Conservation (phyloP, 805 yeast genomes). For the Yarrowia keelungensis region DNA sequence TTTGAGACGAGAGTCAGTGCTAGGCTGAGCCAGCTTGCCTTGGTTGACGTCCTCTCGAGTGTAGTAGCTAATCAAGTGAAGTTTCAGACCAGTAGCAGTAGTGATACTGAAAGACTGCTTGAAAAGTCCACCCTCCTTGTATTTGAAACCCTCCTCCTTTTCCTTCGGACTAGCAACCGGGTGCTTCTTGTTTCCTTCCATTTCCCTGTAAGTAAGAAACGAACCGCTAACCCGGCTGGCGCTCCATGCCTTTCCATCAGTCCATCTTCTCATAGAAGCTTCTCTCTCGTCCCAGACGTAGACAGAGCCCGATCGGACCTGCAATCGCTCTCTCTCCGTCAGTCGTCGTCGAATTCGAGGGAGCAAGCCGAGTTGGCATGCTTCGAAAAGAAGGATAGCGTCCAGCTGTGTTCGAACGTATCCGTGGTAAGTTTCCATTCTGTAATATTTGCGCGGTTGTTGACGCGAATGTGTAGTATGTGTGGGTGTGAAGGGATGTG, state of each 20-base stretch:
- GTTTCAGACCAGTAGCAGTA: slow-evolving; percentile 58
- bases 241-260: slow-evolving; percentile 77
- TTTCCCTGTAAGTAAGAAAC: slow-evolving; percentile 68
- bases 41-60: slow-evolving; percentile 47
- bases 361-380: slow-evolving; percentile 61
- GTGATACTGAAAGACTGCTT: slow-evolving; percentile 70
- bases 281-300: slow-evolving; percentile 76
- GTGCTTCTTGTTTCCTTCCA: slow-evolving; percentile 51
- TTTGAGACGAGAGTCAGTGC: slow-evolving; percentile 54
- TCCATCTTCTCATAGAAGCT: slow-evolving; percentile 78
- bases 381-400: slow-evolving; percentile 70
- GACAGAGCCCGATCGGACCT: slow-evolving; percentile 64
- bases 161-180: slow-evolving; percentile 19
- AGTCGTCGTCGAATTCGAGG: slow-evolving; percentile 66
- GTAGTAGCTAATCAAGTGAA: slow-evolving; percentile 67
- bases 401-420: slow-evolving; percentile 63
- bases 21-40: slow-evolving; percentile 53
- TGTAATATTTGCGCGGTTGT: background rate
- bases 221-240: slow-evolving; percentile 73
- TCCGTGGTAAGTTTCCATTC: slow-evolving; percentile 71
- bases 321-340: slow-evolving; percentile 60
- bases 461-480: slow-evolving; percentile 56
- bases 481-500: background rate
- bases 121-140: slow-evolving; percentile 61
- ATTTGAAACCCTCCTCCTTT: slow-evolving; percentile 49